Percentiles rank a stretch among this genome's conserved stretches.
Evolutionary conservation across 108 stramenopile species (phyloP).

Genomic region (Skeletonema menzelii): DNA sequence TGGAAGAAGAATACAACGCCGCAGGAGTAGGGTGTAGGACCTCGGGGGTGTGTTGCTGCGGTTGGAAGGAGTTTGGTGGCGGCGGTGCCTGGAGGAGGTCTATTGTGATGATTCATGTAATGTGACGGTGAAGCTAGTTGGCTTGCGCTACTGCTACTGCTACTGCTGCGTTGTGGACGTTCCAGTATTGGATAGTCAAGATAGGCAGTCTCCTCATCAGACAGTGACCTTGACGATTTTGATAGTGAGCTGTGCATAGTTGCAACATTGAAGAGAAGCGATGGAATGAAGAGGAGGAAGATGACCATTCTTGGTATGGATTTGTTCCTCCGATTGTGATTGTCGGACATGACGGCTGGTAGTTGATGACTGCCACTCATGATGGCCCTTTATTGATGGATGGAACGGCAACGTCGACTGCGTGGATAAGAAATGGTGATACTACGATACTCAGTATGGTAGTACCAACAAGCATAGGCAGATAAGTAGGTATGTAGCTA

Average conservation of each 20-base stretch:
- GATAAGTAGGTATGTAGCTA: too few relatives aligned
- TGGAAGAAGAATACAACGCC: conserved; percentile 33
- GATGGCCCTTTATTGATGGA: too few relatives aligned
- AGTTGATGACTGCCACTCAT: too few relatives aligned
- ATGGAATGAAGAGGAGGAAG: neutral
- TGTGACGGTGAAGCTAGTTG: neutral
- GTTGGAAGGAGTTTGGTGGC: neutral
- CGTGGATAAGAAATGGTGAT: too few relatives aligned
- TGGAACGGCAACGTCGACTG: too few relatives aligned
- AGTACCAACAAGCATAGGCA: too few relatives aligned
- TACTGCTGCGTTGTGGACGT: too few relatives aligned
- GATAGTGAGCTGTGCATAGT: neutral
- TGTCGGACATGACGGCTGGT: too few relatives aligned
- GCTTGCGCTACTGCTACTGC: neutral
- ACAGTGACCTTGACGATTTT: neutral
- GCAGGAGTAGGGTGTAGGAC: neutral
- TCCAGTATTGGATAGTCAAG: neutral
- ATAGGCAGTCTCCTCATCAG: neutral
- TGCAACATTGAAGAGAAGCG: neutral
- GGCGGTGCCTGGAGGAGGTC: neutral
- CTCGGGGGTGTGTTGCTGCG: neutral
- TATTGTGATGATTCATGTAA: neutral
- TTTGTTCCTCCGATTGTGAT: neutral
- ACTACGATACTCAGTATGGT: too few relatives aligned
- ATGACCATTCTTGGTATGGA: neutral